phyloP scores from a whole-genome alignment of 1,284 basidiomycete species.

The Gymnopus androsaceus region DNA sequence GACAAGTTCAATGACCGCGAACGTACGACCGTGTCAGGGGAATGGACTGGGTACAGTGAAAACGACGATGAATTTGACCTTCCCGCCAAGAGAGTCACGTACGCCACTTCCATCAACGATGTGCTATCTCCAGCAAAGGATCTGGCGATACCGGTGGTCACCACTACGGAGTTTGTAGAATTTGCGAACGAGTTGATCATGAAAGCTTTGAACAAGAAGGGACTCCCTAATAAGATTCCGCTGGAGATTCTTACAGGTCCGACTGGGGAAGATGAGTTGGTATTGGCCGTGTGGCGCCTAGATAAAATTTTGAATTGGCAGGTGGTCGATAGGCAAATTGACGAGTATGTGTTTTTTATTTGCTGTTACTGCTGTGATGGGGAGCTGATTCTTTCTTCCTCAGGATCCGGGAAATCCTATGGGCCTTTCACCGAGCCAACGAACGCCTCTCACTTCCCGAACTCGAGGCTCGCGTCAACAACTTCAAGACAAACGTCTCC shows the following conservation, averaged over 20 bases:
- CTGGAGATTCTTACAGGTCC: background rate
- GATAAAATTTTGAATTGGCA: conserved; percentile 21
- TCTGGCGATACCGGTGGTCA: conserved; percentile 15
- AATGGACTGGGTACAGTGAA: background rate
- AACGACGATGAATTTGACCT: background rate
- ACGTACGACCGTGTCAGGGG: background rate
- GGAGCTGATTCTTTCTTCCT: background rate
- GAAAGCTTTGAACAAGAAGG: conserved; percentile 11
- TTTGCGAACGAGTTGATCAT: conserved; percentile 18
- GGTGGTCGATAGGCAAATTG: conserved; percentile 21
- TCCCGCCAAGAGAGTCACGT: conserved; percentile 11
- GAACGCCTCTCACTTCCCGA: conserved; percentile 9
- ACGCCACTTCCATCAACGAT: conserved; percentile 11
- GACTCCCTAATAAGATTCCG: too few species aligned
- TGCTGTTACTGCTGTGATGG: background rate
- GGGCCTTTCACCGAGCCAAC: conserved; percentile 18
- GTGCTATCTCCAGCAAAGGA: conserved; percentile 14
- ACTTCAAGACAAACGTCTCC: conserved; percentile 17
- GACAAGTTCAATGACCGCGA: conserved; percentile 17
- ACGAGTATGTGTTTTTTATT: conserved; percentile 17
- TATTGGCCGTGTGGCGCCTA: conserved; percentile 15
- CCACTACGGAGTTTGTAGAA: conserved; percentile 12
- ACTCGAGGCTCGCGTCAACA: background rate
- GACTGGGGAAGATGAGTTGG: background rate
- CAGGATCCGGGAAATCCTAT: conserved; percentile 18